Evolutionary conservation across 2,329 filamentous ascomycete species (phyloP).

Genomic region (Epichloe amarillans): DNA sequence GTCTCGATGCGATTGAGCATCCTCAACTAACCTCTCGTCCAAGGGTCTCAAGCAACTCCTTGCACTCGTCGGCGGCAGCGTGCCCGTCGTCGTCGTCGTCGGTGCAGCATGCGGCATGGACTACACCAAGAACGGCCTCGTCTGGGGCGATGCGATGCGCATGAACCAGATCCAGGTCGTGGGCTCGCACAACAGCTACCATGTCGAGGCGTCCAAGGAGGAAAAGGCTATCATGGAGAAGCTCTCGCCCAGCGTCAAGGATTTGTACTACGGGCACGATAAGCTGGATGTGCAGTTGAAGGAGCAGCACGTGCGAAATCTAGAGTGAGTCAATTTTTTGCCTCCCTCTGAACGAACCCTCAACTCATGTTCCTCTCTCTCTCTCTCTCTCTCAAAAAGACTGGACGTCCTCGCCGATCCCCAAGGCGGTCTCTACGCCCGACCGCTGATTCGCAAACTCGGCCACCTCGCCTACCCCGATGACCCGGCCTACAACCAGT

Average conservation of each 20-base stretch:
- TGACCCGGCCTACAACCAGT: constrained; percentile 24
- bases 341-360: not conserved
- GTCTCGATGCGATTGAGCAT: too few relatives aligned
- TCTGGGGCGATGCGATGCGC: constrained; percentile 23
- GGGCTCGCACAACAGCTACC: constrained; percentile 39
- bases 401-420: constrained; percentile 35
- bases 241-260: constrained; percentile 21
- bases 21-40: too few relatives aligned
- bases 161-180: constrained; percentile 39
- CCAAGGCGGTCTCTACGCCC: constrained; percentile 32
- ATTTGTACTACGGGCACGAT: constrained; percentile 35
- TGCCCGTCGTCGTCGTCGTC: not conserved
- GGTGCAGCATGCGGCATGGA: not conserved
- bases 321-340: constrained; percentile 19
- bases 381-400: not conserved
- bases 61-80: not conserved
- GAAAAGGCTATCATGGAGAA: constrained; percentile 27
- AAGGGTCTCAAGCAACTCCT: not conserved
- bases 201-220: constrained; percentile 28
- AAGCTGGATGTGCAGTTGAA: constrained; percentile 29
- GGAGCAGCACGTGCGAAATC: constrained; percentile 30
- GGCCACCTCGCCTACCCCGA: constrained; percentile 24
- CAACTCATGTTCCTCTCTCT: not conserved
- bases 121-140: constrained; percentile 18
- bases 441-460: constrained; percentile 27